Evolutionary conservation across 352 stramenopile species (phyloP).

Genomic region (Phytophthora sp.): DNA sequence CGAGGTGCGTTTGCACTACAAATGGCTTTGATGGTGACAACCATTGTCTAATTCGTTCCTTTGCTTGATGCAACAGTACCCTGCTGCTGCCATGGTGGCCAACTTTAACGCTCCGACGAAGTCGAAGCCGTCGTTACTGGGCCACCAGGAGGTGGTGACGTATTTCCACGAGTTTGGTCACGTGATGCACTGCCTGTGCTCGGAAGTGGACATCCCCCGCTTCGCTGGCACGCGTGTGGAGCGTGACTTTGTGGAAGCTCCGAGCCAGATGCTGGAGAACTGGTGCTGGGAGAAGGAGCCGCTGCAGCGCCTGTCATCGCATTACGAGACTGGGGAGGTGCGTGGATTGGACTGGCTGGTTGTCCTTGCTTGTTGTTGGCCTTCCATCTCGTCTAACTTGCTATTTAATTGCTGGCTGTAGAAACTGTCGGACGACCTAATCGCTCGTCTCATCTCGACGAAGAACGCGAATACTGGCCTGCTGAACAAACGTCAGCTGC

Average conservation of each 20-base stretch:
- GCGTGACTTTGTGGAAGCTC: conserved; percentile 91
- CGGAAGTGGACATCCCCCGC: conserved; percentile 75
- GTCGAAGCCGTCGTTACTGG: conserved; percentile 78
- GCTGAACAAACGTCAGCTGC: conserved; percentile 83
- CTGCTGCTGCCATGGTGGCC: conserved; percentile 90
- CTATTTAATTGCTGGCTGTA: conserved; percentile 30
- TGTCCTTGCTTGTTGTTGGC: not conserved
- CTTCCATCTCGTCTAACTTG: conserved; percentile 4
- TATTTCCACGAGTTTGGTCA: conserved; percentile 93
- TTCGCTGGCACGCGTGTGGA: conserved; percentile 83
- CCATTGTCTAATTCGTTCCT: conserved; percentile 6
- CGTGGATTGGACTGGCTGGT: not conserved
- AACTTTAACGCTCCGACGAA: conserved; percentile 89
- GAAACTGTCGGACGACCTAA: conserved; percentile 83
- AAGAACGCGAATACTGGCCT: conserved; percentile 88
- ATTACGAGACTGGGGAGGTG: conserved; percentile 79
- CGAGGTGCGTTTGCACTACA: conserved; percentile 37
- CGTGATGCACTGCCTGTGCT: conserved; percentile 92
- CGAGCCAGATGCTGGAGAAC: conserved; percentile 92
- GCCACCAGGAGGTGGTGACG: conserved; percentile 88
- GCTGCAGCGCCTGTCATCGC: conserved; percentile 84
- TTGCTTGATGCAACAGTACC: conserved; percentile 42
- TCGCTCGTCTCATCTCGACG: conserved; percentile 82
- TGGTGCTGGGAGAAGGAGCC: conserved; percentile 91
- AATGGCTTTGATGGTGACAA: not conserved